These are phyloP conservation scores for Poterioochromonas sp. DNA, from an alignment of 352 stramenopile species.

Conservation along the genomic window DNA sequence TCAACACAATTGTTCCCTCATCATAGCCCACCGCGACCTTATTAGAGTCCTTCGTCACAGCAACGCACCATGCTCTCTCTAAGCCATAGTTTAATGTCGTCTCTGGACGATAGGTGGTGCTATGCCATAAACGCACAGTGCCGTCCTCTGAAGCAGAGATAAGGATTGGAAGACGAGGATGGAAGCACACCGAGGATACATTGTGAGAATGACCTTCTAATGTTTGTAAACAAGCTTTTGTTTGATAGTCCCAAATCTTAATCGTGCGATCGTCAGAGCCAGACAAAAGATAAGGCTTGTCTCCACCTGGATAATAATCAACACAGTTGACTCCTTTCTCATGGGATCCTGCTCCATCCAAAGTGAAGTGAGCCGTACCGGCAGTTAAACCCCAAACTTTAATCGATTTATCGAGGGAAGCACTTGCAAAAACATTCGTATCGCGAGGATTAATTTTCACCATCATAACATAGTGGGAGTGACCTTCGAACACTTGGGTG, in stretches of 20 bases:
- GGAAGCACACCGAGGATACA: slow-evolving; percentile 92
- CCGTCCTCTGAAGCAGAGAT: slow-evolving; percentile 93
- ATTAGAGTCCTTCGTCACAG: slow-evolving; percentile 46
- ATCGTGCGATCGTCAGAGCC: slow-evolving; percentile 87
- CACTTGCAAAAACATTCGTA: slow-evolving; percentile 94
- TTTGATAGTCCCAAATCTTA: slow-evolving; percentile 99
- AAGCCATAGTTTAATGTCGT: slow-evolving; percentile 99
- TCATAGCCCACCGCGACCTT: slow-evolving; percentile 58
- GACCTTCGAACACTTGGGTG: slow-evolving; percentile 67
- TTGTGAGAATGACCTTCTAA: slow-evolving; percentile 98
- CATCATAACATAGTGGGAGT: slow-evolving; percentile 99
- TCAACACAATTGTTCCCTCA: slow-evolving; percentile 87
- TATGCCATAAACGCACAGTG: slow-evolving; percentile 81
- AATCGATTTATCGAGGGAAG: slow-evolving; percentile 90
- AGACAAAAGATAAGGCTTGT: slow-evolving; percentile 96
- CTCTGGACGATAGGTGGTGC: slow-evolving; percentile 87
- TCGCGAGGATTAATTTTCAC: slow-evolving; percentile 99
- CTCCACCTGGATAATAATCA: slow-evolving; percentile 94
- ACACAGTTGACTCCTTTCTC: slow-evolving; percentile 96
- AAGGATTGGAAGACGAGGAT: slow-evolving; percentile 95
- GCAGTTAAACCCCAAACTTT: slow-evolving; percentile 86
- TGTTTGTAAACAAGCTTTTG: slow-evolving; percentile 96
- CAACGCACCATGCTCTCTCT: slow-evolving; percentile 89
- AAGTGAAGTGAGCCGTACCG: slow-evolving; percentile 81
- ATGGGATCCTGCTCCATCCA: slow-evolving; percentile 70